Evolutionary conservation across 768 basidiomycete species (phyloP), one percentile per base, ranked within the genome.

Genomic region (Mycena vitilis): DNA sequence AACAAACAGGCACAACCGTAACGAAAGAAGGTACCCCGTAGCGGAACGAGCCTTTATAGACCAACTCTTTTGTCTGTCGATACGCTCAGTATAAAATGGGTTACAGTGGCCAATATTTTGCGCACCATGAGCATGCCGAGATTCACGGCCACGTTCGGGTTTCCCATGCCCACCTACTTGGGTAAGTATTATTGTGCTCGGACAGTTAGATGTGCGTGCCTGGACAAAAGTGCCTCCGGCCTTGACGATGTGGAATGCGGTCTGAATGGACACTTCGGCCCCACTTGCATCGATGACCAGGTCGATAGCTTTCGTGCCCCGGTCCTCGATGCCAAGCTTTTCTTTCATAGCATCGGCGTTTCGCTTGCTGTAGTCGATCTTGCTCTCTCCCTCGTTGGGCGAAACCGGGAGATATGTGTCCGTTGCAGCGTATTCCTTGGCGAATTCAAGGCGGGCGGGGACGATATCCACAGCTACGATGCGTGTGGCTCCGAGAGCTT

Each of bases 221-320:
- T 93, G 91, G 18, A 93, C 88, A 74, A 88, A 87, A 4, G 87
- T 90, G 55, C 95, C 94, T 63, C 95, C 94, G 42, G 86, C 81
- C 80, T 90, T 91, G 66, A 88, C 91, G 57, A 96, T 81, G 75
- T 88, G 87, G 70, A 95, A 80, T 15, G 88, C 95, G 51, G 94
- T 96, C 78, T 95, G 95, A 67, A 98, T 93, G 58, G 95, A 97
- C 8, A 90, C 90, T 78, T 97, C 95, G 4, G 96, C 96, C 36
- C 96, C 96, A 64, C 93, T 95, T 15, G 95, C 95, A 75, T 99
- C 96, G 53, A 98, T 82, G 65, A 97, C 91, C 38, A 98, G 82
- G 80, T 98, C 95, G 70, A 98, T 89, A 5, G 88, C 85, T 10
- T 85, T 84, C 23, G 81, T 77, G 18, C 96, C 96, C 48, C 91